Conservation (phyloP, 1,284 basidiomycete species). For the Trametes polyzona region DNA sequence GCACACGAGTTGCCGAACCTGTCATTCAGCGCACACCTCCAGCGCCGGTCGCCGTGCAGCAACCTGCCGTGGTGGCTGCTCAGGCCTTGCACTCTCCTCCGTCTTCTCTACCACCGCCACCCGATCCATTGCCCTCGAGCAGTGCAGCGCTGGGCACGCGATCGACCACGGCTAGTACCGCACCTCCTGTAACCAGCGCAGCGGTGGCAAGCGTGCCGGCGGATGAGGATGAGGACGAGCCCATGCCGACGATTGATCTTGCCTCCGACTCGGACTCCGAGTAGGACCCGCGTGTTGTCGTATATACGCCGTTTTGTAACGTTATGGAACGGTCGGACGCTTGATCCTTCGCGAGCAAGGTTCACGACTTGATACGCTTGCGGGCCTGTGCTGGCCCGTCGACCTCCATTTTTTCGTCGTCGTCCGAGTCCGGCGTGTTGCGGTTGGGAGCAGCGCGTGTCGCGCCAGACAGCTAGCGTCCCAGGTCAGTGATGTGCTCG, state of each 20-base stretch:
- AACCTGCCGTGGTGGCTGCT: background rate
- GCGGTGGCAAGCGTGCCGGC: constrained; percentile 17
- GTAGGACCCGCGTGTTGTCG: constrained; percentile 1
- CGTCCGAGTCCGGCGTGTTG: constrained; percentile 44
- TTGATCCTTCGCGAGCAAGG: background rate
- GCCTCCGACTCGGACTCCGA: constrained; percentile 50
- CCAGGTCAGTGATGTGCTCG: constrained; percentile 4
- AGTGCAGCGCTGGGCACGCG: constrained; percentile 11
- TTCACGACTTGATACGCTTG: constrained; percentile 34
- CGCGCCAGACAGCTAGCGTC: constrained; percentile 24
- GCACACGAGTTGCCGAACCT: background rate
- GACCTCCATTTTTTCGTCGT: constrained; percentile 46
- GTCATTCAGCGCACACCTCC: background rate
- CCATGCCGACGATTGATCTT: constrained; percentile 56
- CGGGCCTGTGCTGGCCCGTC: constrained; percentile 30
- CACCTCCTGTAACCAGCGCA: constrained; percentile 2
- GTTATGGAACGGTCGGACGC: background rate
- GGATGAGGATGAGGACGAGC: constrained; percentile 55
- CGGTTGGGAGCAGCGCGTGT: constrained; percentile 14
- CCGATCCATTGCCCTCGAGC: constrained; percentile 22
- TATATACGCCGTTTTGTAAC: constrained; percentile 1
- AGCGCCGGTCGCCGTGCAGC: background rate
- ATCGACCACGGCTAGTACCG: constrained; percentile 7
- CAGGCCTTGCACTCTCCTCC: background rate
- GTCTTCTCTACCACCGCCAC: constrained; percentile 17